Evolutionary conservation across 208 protist genomes (phyloP).

Genomic region (Tritrichomonas musculus): DNA sequence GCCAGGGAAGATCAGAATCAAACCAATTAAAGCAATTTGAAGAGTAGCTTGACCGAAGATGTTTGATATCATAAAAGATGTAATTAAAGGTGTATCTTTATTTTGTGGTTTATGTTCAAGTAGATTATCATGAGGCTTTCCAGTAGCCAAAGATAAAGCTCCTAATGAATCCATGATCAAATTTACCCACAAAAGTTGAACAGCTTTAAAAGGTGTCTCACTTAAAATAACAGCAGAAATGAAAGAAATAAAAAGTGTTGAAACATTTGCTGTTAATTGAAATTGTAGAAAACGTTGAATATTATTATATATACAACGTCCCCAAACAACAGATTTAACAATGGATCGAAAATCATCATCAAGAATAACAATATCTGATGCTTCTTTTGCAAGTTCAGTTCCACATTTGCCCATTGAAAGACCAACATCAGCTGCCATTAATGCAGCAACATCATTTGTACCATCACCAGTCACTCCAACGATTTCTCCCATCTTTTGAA

Average conservation of each 20-base stretch:
- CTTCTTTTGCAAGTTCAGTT: conserved; percentile 60
- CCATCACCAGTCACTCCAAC: conserved; percentile 58
- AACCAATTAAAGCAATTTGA: neutral
- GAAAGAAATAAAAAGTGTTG: neutral
- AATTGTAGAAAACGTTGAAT: conserved; percentile 94
- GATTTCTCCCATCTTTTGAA: conserved; percentile 40
- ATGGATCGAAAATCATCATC: conserved; percentile 96
- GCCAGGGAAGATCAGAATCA: neutral
- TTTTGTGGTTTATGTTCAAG: neutral
- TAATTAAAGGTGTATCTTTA: neutral
- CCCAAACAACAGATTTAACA: conserved; percentile 83
- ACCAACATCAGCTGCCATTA: conserved; percentile 69
- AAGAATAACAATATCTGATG: conserved; percentile 78
- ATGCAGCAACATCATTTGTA: conserved; percentile 35
- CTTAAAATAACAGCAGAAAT: neutral
- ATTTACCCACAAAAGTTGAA: conserved; percentile 42
- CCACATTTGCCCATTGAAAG: conserved; percentile 88
- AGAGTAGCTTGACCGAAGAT: neutral
- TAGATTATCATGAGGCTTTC: neutral
- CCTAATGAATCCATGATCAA: conserved; percentile 40
- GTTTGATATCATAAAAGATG: neutral
- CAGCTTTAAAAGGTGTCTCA: conserved; percentile 39
- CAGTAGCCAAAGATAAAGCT: conserved; percentile 33
- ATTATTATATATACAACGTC: conserved; percentile 88
- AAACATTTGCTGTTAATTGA: conserved; percentile 68